A percentile compares a stretch with the other conserved stretches of the same genome.
phyloP scores from a whole-genome alignment of 305 asterid species.

The Fraxinus latifolia region DNA sequence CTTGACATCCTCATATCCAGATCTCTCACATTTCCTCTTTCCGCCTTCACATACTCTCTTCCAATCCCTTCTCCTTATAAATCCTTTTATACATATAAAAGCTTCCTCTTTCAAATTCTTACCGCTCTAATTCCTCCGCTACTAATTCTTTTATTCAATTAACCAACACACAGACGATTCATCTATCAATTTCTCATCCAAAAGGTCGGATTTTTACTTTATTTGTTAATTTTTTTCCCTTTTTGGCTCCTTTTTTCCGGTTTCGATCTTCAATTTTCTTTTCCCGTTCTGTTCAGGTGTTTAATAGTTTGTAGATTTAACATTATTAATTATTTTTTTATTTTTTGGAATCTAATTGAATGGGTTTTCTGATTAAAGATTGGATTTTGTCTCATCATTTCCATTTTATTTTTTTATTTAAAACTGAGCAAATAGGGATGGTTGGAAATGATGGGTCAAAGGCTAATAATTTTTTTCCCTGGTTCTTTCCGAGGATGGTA shows the following conservation, averaged over 20 bases:
- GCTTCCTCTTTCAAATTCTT: conserved; percentile 42
- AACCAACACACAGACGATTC: neutral
- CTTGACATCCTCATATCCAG: conserved; percentile 13
- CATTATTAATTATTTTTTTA: neutral
- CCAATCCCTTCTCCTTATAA: conserved; percentile 25
- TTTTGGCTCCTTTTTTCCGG: neutral
- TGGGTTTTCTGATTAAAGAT: neutral
- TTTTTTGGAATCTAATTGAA: neutral
- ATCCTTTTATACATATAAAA: conserved; percentile 40
- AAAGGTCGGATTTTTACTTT: neutral
- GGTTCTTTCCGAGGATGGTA: neutral
- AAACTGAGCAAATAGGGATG: neutral
- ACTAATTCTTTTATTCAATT: neutral
- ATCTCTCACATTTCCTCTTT: conserved; percentile 17
- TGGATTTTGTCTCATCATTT: neutral
- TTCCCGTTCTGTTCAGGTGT: neutral
- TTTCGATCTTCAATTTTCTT: neutral
- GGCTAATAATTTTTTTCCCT: neutral
- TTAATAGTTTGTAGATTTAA: neutral
- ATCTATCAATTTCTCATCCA: neutral
- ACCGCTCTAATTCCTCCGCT: conserved; percentile 33
- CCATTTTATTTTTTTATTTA: neutral
- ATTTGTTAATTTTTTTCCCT: neutral
- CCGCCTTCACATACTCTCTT: conserved; percentile 4
- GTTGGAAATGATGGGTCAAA: neutral